Base-by-base conservation (phyloP, 495 filamentous ascomycete species). In the Jackrogersella multiformis region DNA sequence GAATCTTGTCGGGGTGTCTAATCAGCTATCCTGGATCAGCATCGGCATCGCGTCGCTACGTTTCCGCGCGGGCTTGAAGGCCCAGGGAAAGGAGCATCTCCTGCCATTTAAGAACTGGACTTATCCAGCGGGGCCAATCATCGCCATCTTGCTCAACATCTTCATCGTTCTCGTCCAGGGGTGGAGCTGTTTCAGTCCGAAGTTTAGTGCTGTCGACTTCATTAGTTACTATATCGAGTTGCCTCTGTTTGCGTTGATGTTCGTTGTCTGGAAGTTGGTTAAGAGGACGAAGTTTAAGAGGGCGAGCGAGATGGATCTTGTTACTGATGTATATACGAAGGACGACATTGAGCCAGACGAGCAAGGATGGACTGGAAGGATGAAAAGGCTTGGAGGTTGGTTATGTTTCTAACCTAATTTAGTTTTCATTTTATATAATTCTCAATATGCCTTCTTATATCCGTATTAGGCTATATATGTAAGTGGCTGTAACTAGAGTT, bases 81-180 rank as follows among this genome's bases (percentile, higher is more conserved):
- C 64, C 5, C 86, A 88, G 59, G 80, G 80, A 15, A 82, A 86
- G 39, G 82, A 84, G 38, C 82, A 87, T 61, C 78, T 87, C 0
- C 80, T 89, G 15, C 84, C 86, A 1, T 89, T 86, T 73, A 84
- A 81, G 48, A 88, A 88, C 70, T 87, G 82, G 82, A 87, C 84
- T 0, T 87, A 89, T 64, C 86, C 86, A 0, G 80, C 72, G 51
- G 86, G 86, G 0, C 86, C 86, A 0, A 82, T 82, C 58, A 56
- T 85, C 35, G 79, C 79, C 8, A 69, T 87, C 12, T 58, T 81
- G 2, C 76, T 88, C 5, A 87, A 87, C 59, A 73, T 62, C 8
- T 79, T 88, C 24, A 79, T 88, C 6, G 79, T 88, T 24, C 79
- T 88, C 7, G 81, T 88, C 0, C 87, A 88, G 66, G 86, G 86